Evolutionary conservation across 169 alveolate species (phyloP).

Genomic region (Cystoisospora suis): DNA sequence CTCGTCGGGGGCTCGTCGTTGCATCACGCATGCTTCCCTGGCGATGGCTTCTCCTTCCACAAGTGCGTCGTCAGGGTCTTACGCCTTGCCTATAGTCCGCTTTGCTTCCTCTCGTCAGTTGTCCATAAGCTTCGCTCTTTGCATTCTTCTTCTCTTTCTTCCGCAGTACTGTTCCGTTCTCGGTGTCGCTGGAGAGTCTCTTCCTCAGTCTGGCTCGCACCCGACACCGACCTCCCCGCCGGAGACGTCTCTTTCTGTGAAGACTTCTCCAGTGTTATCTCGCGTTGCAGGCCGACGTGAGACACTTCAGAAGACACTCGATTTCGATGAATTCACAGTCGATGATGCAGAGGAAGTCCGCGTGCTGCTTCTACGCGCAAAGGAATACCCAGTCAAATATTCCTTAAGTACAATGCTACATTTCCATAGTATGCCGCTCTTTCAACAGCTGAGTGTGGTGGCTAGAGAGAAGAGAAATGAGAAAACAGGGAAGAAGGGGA

Average conservation of each 20-base stretch:
- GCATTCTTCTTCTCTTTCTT: too few species aligned
- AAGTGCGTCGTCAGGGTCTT: too few species aligned
- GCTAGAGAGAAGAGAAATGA: not conserved
- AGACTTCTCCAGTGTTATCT: not conserved
- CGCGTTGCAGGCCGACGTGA: slow-evolving; percentile 10
- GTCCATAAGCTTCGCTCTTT: too few species aligned
- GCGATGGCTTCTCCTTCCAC: too few species aligned
- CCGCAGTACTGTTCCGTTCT: too few species aligned
- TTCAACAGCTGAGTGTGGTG: slow-evolving; percentile 20
- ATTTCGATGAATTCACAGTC: not conserved
- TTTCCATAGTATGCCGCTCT: slow-evolving; percentile 2
- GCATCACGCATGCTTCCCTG: too few species aligned
- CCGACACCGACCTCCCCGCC: too few species aligned
- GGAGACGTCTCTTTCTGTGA: not conserved
- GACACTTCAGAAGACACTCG: not conserved
- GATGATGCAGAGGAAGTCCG: slow-evolving; percentile 40
- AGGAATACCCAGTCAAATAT: slow-evolving; percentile 49
- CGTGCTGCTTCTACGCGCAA: slow-evolving; percentile 28
- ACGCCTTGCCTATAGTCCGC: too few species aligned
- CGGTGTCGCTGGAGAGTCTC: too few species aligned
- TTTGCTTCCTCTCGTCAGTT: too few species aligned
- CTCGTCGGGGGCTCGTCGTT: too few species aligned
- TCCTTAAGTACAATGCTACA: not conserved
- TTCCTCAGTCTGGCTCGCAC: too few species aligned
- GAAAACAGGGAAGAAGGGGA: not conserved